Conservation (phyloP, 2,329 filamentous ascomycete species). For the Fusarium vanettenii region DNA sequence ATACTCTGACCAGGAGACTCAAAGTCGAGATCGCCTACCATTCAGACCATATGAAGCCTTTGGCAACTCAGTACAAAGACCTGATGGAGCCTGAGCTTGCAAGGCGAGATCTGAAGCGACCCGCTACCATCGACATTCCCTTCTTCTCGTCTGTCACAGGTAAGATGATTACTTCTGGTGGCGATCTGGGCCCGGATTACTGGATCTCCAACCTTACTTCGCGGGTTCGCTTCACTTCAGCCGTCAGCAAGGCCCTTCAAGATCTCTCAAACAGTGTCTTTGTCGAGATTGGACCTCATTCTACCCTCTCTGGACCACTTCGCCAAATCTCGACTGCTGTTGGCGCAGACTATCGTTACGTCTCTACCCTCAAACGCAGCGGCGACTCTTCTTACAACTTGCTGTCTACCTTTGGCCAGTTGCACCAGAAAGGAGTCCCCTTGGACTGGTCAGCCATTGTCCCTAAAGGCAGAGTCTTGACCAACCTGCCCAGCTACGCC, state of each 20-base stretch:
- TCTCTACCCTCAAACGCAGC: not conserved
- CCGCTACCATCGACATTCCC: not conserved
- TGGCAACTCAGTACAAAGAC: slow-evolving; percentile 57
- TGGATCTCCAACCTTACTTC: not conserved
- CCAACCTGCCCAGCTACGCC: not conserved
- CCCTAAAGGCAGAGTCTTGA: not conserved
- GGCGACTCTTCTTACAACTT: not conserved
- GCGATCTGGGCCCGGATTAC: not conserved
- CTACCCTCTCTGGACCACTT: not conserved
- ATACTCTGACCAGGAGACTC: slow-evolving; percentile 56
- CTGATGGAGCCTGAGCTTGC: not conserved
- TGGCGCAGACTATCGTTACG: not conserved
- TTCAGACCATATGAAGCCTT: slow-evolving; percentile 61
- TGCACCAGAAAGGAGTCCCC: not conserved
- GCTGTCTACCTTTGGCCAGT: not conserved
- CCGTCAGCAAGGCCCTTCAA: not conserved
- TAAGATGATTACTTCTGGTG: not conserved
- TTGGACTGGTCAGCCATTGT: not conserved
- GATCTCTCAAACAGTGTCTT: not conserved
- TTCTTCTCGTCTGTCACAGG: not conserved
- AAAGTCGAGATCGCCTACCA: slow-evolving; percentile 62
- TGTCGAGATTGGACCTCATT: not conserved
- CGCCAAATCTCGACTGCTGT: not conserved
- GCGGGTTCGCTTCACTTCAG: not conserved
- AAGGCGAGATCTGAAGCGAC: not conserved